Evolutionary conservation across 2,329 filamentous ascomycete genomes (phyloP).

Genomic region (Chaetothyriales sp.): DNA sequence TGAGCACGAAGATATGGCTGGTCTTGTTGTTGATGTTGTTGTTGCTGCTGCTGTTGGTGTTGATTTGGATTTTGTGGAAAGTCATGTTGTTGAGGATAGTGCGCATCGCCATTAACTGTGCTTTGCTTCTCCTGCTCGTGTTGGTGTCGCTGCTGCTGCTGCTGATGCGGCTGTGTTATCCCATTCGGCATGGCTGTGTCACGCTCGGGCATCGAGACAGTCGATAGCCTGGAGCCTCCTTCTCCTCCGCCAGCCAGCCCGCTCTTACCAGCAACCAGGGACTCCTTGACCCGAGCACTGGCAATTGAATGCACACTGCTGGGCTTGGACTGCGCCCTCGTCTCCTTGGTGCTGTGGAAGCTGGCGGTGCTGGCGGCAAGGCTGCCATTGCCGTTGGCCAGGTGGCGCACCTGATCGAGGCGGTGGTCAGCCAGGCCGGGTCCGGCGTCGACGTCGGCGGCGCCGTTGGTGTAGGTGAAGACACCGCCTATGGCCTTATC

Average conservation of each 20-base stretch:
- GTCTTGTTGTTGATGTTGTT: not conserved
- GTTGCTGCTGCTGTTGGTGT: too few species aligned
- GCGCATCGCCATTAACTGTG: too few species aligned
- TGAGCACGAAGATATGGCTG: not conserved
- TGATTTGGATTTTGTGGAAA: not conserved
- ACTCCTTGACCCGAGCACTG: conserved; percentile 19
- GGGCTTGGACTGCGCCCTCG: conserved; percentile 26
- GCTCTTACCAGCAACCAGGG: not conserved
- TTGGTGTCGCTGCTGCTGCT: not conserved
- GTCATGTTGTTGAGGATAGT: not conserved
- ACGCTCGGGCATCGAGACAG: conserved; percentile 7
- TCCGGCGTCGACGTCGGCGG: conserved; percentile 29
- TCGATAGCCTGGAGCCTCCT: conserved; percentile 10
- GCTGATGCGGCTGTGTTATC: not conserved
- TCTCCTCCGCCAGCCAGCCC: not conserved
- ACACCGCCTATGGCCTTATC: conserved; percentile 32
- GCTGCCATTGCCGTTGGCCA: conserved; percentile 14
- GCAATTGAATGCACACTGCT: conserved; percentile 35
- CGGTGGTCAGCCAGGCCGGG: conserved; percentile 25
- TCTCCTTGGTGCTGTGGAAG: conserved; percentile 25
- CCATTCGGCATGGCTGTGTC: not conserved
- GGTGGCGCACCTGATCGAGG: conserved; percentile 22
- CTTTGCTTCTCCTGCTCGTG: too few species aligned
- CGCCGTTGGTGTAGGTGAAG: conserved; percentile 32
- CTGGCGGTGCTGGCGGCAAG: conserved; percentile 36